Conservation (phyloP, 2,329 filamentous ascomycete species). For the Colletotrichum tamarilloi region DNA sequence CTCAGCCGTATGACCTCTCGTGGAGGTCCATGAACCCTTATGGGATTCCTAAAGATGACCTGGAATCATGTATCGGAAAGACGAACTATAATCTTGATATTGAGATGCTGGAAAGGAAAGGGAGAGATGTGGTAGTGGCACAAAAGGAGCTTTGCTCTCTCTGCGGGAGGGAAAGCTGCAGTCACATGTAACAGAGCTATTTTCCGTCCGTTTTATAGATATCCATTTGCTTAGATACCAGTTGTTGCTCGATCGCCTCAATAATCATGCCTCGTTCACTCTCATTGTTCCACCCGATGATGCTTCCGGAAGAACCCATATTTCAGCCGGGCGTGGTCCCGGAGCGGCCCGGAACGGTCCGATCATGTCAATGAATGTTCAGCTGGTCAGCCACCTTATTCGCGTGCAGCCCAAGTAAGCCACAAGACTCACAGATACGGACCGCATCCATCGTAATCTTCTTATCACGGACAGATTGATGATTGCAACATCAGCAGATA, state of each 20-base stretch:
- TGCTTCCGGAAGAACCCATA: neutral
- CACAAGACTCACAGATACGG: neutral
- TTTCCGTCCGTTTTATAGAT: neutral
- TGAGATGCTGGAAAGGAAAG: constrained; percentile 25
- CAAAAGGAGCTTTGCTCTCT: neutral
- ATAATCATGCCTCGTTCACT: neutral
- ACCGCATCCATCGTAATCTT: neutral
- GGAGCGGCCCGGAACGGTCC: neutral
- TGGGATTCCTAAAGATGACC: constrained; percentile 1
- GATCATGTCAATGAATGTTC: neutral
- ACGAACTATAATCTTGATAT: constrained; percentile 26
- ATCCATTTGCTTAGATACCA: neutral
- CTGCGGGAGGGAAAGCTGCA: constrained; percentile 17
- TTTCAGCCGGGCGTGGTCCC: neutral
- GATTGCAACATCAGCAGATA: neutral
- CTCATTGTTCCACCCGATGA: neutral
- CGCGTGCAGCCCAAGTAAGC: neutral
- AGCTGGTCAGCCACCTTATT: neutral
- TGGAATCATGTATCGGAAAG: constrained; percentile 9
- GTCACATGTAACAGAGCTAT: neutral
- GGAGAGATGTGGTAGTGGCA: constrained; percentile 2
- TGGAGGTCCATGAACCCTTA: constrained; percentile 28
- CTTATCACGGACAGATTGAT: neutral
- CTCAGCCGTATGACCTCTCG: constrained; percentile 22
- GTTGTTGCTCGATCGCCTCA: neutral